Percentiles rank a stretch among this genome's conserved stretches.
phyloP scores from a whole-genome alignment of 23 red algal genomes.

The Rhodosorus marinus region DNA sequence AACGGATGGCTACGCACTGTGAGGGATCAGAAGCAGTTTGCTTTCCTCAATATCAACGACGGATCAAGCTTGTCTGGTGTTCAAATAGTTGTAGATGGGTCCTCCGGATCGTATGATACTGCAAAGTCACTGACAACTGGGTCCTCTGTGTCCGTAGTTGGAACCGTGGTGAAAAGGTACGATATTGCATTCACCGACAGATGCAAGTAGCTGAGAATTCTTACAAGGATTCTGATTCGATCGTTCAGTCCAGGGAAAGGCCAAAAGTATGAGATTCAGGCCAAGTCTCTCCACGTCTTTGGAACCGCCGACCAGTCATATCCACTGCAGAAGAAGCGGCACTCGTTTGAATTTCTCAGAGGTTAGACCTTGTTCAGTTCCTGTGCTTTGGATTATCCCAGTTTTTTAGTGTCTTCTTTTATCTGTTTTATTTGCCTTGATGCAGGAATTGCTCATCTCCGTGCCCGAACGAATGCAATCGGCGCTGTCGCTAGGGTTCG shows the following conservation, averaged over 20 bases:
- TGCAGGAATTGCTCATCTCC: constrained; percentile 80
- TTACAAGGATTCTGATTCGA: too few species aligned
- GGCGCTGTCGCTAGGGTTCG: constrained; percentile 64
- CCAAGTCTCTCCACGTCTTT: constrained; percentile 21
- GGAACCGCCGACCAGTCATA: constrained; percentile 29
- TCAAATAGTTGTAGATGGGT: constrained; percentile 62
- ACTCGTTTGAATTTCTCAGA: constrained; percentile 85
- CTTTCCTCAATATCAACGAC: constrained; percentile 90
- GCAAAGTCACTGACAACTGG: constrained; percentile 49
- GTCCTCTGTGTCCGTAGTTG: constrained; percentile 61
- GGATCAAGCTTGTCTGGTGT: constrained; percentile 55
- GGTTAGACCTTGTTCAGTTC: too few species aligned
- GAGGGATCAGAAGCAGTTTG: constrained; percentile 85
- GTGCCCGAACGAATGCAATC: constrained; percentile 70
- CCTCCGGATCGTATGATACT: constrained; percentile 8
- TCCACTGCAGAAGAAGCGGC: constrained; percentile 96
- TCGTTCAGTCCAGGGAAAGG: constrained; percentile 49
- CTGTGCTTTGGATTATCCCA: too few species aligned
- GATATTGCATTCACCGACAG: too few species aligned
- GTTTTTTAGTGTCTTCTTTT: too few species aligned
- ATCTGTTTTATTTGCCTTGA: too few species aligned
- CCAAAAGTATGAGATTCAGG: constrained; percentile 56
- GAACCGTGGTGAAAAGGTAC: constrained; percentile 42
- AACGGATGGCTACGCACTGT: constrained; percentile 96
- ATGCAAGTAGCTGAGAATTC: background rate